Base-by-base conservation (phyloP, 2,329 filamentous ascomycete genomes). In the Chaetomiaceae sp. region DNA sequence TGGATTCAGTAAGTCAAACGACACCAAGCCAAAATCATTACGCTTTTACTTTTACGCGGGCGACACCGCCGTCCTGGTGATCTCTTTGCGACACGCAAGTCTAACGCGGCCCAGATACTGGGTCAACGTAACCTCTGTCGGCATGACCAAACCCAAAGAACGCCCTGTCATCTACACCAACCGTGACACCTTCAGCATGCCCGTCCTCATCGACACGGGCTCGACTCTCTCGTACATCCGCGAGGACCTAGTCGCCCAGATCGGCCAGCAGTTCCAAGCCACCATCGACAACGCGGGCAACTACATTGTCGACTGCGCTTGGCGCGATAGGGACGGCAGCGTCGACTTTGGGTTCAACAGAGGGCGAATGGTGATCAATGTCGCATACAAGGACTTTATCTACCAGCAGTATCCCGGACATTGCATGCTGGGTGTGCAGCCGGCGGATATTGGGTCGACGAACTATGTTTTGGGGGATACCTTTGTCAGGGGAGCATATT, bases 161-260 rank as follows among this genome's bases (percentile, higher is more conserved):
- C 36, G 50, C 5, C 54, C 62, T 14, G 59, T 59, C 10, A 59
- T 58, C n/a, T 62, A 66, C 44, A 70, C 67, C 5, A 29, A 32
- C 34, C 49, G 45, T 9, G 56, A 53, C 36, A 50, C 62, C 27
- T 73, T 71, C 51, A 70, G 70, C 21, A 64, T 72, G 16, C 70
- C 73, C 32, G 76, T 75, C 36, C 69, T 82, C n/a, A 72, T 85
- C 25, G 81, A 85, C 65, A 81, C 79, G 3, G 84, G 84, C 29
- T 84, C 79, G 29, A 84, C 80, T 14, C 72, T 85, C 55, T 84
- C 78, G 48, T 83, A 84, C 61, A 74, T 87, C 3, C 82, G 83
- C 8, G 73, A 81, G 56, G 68, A 75, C 42, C 67, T 86, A 33
- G 75, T 77, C 14, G 61, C 66, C 2, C 50, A 61, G 6, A 68